Evolutionary conservation across 2,329 filamentous ascomycete genomes (phyloP), one percentile per base, ranked within the genome.

Genomic region (Apiospora phragmitis): DNA sequence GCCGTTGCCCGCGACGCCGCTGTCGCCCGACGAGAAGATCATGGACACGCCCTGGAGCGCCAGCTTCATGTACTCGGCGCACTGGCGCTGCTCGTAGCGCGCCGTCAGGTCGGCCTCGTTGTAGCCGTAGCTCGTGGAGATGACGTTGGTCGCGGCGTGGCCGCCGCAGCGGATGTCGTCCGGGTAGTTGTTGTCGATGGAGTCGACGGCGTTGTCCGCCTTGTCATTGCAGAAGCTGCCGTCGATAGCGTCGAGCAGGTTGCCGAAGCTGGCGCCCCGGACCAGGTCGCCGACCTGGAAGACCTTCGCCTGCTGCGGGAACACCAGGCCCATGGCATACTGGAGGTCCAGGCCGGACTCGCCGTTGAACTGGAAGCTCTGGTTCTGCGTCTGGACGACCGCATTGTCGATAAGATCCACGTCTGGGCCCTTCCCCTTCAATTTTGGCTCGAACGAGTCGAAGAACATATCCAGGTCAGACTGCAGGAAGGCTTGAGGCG

Each of bases 51-150:
- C 87, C 74, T 84, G 83, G 9, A 88, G 82, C 24, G 84, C 86
- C 2, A 89, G 83, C 80, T 89, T 89, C 83, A 88, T 84, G 77
- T 86, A 89, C 80, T 89, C 86, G 70, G 81, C 79, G 75, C 87
- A 89, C 77, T 89, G 87, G 3, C 87, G 81, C 67, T 81, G 74
- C 72, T 85, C 83, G 75, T 89, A 89, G 69, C 79, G 79, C 11
- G 81, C 79, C 1, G 84, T 83, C 11, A 87, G 78, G 69, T 85
- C 83, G 24, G 81, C 83, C 78, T 89, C 87, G 72, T 86, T 85
- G 73, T 85, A 85, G 16, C 81, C 83, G 76, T 90, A 90, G 14
- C 85, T 87, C 38, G 86, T 86, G 29, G 83, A 85, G 71, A 89
- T 85, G 70, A 89, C 87, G 70, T 88, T 87, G 4, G 87, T 84